phyloP scores from a whole-genome alignment of 805 yeast genomes.

The Pichia rugopelliculosa region DNA sequence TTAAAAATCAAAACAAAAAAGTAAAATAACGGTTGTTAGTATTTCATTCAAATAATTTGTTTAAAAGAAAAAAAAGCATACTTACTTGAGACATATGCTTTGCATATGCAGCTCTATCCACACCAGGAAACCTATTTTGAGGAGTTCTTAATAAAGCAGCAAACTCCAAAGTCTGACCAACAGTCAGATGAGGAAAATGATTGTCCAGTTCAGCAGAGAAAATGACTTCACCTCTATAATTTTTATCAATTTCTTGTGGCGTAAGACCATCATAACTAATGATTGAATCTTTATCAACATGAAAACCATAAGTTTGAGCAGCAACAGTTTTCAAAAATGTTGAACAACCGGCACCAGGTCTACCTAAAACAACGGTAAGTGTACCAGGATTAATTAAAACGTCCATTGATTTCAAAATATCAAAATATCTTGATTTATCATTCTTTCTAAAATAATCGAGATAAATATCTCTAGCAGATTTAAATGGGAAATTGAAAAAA shows the following conservation, averaged over 20 bases:
- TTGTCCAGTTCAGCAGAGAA: constrained; percentile 51
- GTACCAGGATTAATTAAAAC: constrained; percentile 55
- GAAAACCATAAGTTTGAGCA: constrained; percentile 37
- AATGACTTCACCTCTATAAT: constrained; percentile 41
- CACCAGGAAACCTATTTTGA: constrained; percentile 27
- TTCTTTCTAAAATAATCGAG: constrained; percentile 20
- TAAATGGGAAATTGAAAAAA: constrained; percentile 36
- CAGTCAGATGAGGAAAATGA: constrained; percentile 50
- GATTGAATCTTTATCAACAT: constrained; percentile 37
- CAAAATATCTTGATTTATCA: constrained; percentile 24
- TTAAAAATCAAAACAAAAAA: too few relatives aligned
- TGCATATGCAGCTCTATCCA: constrained; percentile 37
- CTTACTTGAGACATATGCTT: constrained; percentile 35
- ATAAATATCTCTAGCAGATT: constrained; percentile 26
- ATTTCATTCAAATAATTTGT: background rate
- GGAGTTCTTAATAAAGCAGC: constrained; percentile 58
- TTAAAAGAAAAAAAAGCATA: background rate
- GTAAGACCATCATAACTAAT: constrained; percentile 46
- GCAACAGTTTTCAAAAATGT: constrained; percentile 41
- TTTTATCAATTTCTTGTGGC: constrained; percentile 39
- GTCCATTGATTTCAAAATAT: constrained; percentile 56
- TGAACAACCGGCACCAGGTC: constrained; percentile 63
- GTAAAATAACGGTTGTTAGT: too few relatives aligned
- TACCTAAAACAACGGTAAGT: constrained; percentile 52
- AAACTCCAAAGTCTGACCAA: constrained; percentile 48